Percentiles rank a stretch among this genome's conserved stretches.
These are phyloP conservation scores for Selaginella moellendorffii DNA, from an alignment of 75 land plant genomes.

Conservation along the genomic window DNA sequence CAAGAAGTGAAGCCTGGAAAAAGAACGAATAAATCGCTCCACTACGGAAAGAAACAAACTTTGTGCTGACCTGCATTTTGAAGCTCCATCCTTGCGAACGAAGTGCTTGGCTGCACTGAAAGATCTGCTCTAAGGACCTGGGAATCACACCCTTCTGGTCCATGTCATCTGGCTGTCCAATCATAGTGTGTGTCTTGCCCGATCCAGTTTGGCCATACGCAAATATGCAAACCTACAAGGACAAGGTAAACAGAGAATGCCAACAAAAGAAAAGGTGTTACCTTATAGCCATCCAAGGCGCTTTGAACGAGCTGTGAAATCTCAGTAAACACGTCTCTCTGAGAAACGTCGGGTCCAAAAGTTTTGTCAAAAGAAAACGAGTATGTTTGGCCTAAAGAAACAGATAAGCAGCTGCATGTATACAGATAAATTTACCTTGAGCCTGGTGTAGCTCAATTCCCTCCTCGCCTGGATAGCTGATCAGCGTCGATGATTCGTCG, in stretches of 20 bases:
- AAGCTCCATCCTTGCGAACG: slow-evolving; percentile 74
- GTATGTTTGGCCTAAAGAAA: slow-evolving; percentile 48
- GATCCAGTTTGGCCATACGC: slow-evolving; percentile 99
- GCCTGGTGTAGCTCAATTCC: slow-evolving; percentile 60
- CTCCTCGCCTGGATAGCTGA: slow-evolving; percentile 56
- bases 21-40: neutral
- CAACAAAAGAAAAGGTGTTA: slow-evolving; percentile 7
- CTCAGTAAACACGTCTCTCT: slow-evolving; percentile 76
- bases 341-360: slow-evolving; percentile 57
- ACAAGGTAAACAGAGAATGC: neutral
- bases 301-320: slow-evolving; percentile 94
- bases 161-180: slow-evolving; percentile 58
- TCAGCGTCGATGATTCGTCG: slow-evolving; percentile 19
- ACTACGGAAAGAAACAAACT: too few species aligned
- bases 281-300: slow-evolving; percentile 98
- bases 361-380: slow-evolving; percentile 74
- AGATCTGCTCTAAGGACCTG: slow-evolving; percentile 85
- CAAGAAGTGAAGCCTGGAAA: slow-evolving; percentile 85
- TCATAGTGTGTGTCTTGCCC: slow-evolving; percentile 94
- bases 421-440: slow-evolving; percentile 24
- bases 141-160: slow-evolving; percentile 81
- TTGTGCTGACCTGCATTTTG: slow-evolving; percentile 58
- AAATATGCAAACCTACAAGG: slow-evolving; percentile 78
- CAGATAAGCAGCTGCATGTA: neutral
- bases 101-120: slow-evolving; percentile 54